Evolutionary conservation across 1,284 basidiomycete species (phyloP), one percentile per base, ranked within the genome.

Genomic region (Cryptococcus sp.): DNA sequence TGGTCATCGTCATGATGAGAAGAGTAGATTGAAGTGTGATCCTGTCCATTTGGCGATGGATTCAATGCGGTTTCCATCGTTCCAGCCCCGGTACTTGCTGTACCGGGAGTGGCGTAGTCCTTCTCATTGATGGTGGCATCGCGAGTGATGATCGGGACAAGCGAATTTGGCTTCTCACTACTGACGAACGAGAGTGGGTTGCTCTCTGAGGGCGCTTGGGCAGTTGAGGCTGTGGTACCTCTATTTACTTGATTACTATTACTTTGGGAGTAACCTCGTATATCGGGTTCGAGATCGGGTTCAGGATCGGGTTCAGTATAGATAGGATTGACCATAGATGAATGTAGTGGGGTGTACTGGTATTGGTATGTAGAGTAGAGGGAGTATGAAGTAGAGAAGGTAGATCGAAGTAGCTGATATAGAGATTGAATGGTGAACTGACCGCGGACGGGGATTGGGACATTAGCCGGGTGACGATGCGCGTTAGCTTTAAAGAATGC

Each of bases 271-370:
- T 46, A 34, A 25, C 43, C 49, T 46, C 54, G 52, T 50, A 52
- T 58, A 56, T 50, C 50, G 48, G 56, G 56, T 40, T 52, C 59
- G 59, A 63, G 61, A 61, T 63, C 62, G 23, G 62, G 60, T 54
- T 63, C 62, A 21, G 62, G 62, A 28, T 63, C 62, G 31, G 52
- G 46, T 19, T 61, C 60, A 25, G 49, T 34, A 36, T 56, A 44
- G 25, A 57, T 40, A 48, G 58, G 25, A 48, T 46, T 48, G 42
- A 55, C 54, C 62, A 63, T 63, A 56, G 61, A 63, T 54, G 49
- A 22, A 13, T 19, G 11, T 32, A 22, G 50, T 28, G 54, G 14
- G 47, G 36, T 24, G 31, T 16, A 40, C 16, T 21, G 19, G 48
- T 31, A n/a, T 23, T n/a, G n/a, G n/a, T n/a, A n/a, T n/a, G n/a